These are phyloP conservation scores for Ganoderma lingzhi DNA, from an alignment of 1,284 basidiomycete species.

Conservation along the genomic window DNA sequence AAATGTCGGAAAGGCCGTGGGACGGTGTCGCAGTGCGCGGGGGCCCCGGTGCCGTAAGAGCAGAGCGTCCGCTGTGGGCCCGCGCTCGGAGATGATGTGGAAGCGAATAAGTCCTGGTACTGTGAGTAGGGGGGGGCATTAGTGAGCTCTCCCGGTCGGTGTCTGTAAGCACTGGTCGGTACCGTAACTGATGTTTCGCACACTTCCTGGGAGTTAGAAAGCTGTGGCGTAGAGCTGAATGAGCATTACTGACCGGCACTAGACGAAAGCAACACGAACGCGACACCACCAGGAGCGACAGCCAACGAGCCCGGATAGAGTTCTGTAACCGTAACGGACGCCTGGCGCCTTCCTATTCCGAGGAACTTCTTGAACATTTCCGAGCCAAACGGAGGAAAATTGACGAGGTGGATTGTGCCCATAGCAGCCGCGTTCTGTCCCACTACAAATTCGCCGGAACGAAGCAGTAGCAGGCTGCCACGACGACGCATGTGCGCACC, in stretches of 20 bases:
- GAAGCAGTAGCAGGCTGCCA: not conserved
- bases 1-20: slow-evolving; percentile 24
- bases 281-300: not conserved
- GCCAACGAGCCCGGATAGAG: not conserved
- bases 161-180: not conserved
- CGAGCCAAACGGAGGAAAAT: not conserved
- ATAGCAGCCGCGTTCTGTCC: not conserved
- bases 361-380: not conserved
- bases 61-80: not conserved
- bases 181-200: not conserved
- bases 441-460: slow-evolving; percentile 1
- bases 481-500: not conserved
- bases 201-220: not conserved
- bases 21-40: slow-evolving; percentile 26
- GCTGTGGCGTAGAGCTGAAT: not conserved
- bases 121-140: not conserved
- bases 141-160: slow-evolving; percentile 8
- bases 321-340: not conserved
- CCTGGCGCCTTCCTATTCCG: no score
- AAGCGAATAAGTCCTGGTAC: not conserved
- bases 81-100: slow-evolving; percentile 12
- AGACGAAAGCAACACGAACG: not conserved
- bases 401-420: not conserved
- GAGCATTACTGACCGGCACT: slow-evolving; percentile 2
- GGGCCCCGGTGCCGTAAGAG: slow-evolving; percentile 16